A percentile compares a stretch with the other conserved stretches of the same genome.
phyloP scores from a whole-genome alignment of 768 basidiomycete species.

The Exidia glandulosa region DNA sequence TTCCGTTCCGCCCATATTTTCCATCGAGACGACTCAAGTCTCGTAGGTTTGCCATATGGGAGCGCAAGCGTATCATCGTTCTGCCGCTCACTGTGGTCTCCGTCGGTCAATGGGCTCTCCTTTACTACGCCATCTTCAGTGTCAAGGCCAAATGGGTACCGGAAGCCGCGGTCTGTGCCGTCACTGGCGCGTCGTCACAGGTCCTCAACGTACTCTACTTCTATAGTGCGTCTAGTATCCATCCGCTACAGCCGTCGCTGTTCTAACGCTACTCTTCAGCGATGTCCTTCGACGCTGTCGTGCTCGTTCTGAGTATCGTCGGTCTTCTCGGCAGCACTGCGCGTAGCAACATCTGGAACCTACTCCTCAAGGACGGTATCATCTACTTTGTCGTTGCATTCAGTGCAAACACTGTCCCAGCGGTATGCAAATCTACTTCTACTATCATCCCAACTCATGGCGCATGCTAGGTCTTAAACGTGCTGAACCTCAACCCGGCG shows the following conservation, averaged over 20 bases:
- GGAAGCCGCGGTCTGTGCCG: not conserved
- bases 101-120: slow-evolving; percentile 4
- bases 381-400: slow-evolving; percentile 11
- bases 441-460: slow-evolving; percentile 1
- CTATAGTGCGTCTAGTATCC: slow-evolving; percentile 6
- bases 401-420: slow-evolving; percentile 4
- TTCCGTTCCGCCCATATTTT: not conserved
- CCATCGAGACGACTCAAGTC: not conserved
- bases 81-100: slow-evolving; percentile 1
- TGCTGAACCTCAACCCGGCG: not conserved
- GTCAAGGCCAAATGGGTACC: slow-evolving; percentile 2
- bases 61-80: not conserved
- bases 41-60: slow-evolving; percentile 2
- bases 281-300: slow-evolving; percentile 11
- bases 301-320: slow-evolving; percentile 6
- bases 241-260: not conserved
- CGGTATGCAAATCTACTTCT: not conserved
- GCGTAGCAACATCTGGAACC: slow-evolving; percentile 9
- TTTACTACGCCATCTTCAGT: slow-evolving; percentile 1
- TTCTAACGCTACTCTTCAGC: slow-evolving; percentile 2
- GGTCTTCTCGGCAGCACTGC: slow-evolving; percentile 7
- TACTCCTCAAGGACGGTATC: slow-evolving; percentile 11
- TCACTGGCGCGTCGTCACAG: not conserved
- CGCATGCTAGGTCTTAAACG: not conserved
- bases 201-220: slow-evolving; percentile 11